Evolutionary conservation across 331 rosid genomes (phyloP).

Genomic region (Dryas integrifolia): DNA sequence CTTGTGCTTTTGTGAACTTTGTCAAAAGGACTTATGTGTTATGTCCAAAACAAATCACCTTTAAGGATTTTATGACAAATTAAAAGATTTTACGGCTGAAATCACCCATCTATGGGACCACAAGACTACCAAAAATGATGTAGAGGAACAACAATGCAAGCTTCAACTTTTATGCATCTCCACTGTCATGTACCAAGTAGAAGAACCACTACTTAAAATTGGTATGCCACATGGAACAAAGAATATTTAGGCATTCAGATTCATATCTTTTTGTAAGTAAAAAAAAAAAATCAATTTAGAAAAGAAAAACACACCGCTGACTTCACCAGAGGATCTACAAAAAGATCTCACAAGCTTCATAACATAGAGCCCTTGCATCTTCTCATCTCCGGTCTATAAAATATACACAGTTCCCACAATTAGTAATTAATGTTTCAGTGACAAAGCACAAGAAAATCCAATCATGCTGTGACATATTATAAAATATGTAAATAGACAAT

Average conservation of each 20-base stretch:
- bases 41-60: neutral
- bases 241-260: neutral
- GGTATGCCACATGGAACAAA: neutral
- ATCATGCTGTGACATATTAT: neutral
- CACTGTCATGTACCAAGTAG: neutral
- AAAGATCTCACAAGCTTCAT: constrained; percentile 96
- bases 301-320: constrained; percentile 46
- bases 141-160: neutral
- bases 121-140: neutral
- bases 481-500: neutral
- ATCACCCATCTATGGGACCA: neutral
- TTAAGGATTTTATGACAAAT: too few species aligned
- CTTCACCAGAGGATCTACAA: constrained; percentile 62
- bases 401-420: constrained; percentile 18
- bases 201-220: neutral
- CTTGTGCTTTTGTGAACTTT: neutral
- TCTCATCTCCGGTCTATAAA: constrained; percentile 72
- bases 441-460: neutral
- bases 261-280: neutral
- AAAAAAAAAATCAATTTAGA: constrained; percentile 6
- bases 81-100: neutral
- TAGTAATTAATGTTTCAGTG: neutral
- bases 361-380: constrained; percentile 73
- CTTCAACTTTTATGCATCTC: neutral
- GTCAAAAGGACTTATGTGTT: neutral